Base-by-base conservation (phyloP, 768 basidiomycete genomes). In the Trametes gibbosa region DNA sequence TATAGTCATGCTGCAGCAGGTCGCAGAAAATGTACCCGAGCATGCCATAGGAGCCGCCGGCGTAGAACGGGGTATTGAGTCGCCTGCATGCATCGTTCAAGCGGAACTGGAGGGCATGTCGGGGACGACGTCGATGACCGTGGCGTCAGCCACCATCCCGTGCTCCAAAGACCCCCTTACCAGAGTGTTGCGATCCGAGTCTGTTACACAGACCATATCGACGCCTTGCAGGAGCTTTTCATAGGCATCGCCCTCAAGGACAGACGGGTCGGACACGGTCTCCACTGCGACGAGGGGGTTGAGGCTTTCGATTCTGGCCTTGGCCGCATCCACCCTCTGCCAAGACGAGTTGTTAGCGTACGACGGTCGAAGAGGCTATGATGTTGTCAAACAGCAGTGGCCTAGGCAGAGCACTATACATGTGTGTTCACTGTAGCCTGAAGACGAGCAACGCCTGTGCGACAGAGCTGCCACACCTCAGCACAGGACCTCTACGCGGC, bases 21-120 rank as follows among this genome's bases (percentile, higher is more conserved):
- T 98, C 95, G 62, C 92, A 93, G 69, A 98, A 97, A 67, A 97
- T 92, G 74, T 93, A 99, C 16, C 96, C 96, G 46, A 86, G 76
- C 59, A 95, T 78, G 21, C 96, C 96, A 70, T 93, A 95, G 16
- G 90, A 88, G 12, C 92, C 92, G 1, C 95, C 95, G n/a, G 88
- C 85, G 66, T 97, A 98, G 70, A 98, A 88, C 6, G 91, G 87
- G 62, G 87, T 93, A 42, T 78, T 75, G 49, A 82, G 76, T 56
- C 81, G 79, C 59, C 95, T 81, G 71, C 94, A 93, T n/a, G 84
- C 78, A 51, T 84, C 81, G 71, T 98, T 95, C 53, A 95, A 79
- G 49, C 75, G 77, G 65, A 89, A 79, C 96, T 98, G 51, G 19
- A n/a, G 46, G 5, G 9, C 16, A 16, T 19, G 41, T 47, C 55